These are phyloP conservation scores for Citrus unshiu DNA, from an alignment of 345 rosid species.

Conservation along the genomic window DNA sequence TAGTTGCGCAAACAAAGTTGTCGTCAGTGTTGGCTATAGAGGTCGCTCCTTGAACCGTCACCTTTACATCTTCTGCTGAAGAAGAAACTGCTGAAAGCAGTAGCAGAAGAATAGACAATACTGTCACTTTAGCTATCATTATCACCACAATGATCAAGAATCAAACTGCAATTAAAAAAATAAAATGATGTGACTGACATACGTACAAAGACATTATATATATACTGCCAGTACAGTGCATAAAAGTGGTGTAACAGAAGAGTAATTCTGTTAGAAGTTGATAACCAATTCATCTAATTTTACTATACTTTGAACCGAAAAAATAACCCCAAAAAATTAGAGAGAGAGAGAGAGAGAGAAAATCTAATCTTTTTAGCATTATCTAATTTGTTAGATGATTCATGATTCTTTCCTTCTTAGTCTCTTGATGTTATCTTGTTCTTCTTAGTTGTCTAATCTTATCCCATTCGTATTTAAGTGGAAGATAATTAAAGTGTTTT, in stretches of 20 bases:
- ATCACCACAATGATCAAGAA: neutral
- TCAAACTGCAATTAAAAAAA: neutral
- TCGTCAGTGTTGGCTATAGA: slow-evolving; percentile 42
- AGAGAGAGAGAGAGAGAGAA: neutral
- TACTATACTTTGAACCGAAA: neutral
- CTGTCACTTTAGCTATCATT: neutral
- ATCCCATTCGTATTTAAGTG: neutral
- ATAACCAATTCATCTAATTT: neutral
- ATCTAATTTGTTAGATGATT: neutral
- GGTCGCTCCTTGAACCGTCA: slow-evolving; percentile 33
- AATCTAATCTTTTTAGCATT: neutral
- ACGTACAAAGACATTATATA: neutral
- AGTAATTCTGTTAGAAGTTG: neutral
- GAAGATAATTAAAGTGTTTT: neutral
- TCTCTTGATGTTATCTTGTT: neutral
- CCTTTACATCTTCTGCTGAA: slow-evolving; percentile 25
- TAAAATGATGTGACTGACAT: neutral
- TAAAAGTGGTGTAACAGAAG: neutral
- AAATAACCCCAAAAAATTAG: neutral
- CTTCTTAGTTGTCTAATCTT: neutral
- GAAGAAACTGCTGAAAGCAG: slow-evolving; percentile 2
- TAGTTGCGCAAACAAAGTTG: slow-evolving; percentile 51
- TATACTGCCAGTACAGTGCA: neutral
- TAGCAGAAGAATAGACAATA: neutral
- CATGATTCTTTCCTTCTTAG: neutral